Evolutionary conservation across 768 basidiomycete species (phyloP).

Genomic region (Termitomyces sp.): DNA sequence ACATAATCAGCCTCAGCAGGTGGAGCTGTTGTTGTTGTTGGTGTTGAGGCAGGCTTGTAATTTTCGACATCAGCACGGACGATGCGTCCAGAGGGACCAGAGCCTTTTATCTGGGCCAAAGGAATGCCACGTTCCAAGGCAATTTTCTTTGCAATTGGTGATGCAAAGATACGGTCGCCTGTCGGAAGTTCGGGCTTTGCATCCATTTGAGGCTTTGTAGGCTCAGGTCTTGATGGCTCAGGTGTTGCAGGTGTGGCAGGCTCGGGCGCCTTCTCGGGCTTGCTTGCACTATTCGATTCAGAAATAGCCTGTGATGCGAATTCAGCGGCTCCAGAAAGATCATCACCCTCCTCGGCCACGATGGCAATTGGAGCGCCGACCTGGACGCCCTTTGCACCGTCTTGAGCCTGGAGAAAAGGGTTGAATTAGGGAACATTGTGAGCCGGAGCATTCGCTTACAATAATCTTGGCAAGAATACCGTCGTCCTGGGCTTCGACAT

Average conservation of each 20-base stretch:
- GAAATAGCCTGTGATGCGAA: constrained; percentile 60
- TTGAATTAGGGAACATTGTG: background rate
- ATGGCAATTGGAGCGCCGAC: constrained; percentile 92
- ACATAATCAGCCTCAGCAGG: constrained; percentile 69
- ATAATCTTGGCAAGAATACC: constrained; percentile 96
- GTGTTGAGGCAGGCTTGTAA: constrained; percentile 56
- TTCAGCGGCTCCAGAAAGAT: constrained; percentile 75
- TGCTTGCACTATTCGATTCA: constrained; percentile 30
- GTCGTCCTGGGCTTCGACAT: constrained; percentile 98
- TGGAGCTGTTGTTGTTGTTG: constrained; percentile 36
- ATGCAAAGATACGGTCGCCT: constrained; percentile 88
- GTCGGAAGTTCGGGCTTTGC: constrained; percentile 51
- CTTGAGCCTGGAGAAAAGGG: constrained; percentile 47
- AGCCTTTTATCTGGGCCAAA: constrained; percentile 82
- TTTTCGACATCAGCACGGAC: constrained; percentile 92
- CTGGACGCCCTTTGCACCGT: constrained; percentile 81
- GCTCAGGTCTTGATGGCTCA: constrained; percentile 23
- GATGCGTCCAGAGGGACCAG: constrained; percentile 92
- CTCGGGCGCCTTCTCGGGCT: constrained; percentile 17
- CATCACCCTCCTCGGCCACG: constrained; percentile 92
- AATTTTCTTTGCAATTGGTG: constrained; percentile 95
- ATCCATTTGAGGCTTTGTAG: constrained; percentile 30
- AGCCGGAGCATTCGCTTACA: constrained; percentile 39
- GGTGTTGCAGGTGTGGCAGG: constrained; percentile 13
- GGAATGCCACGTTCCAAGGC: constrained; percentile 93